Percentiles rank a stretch among this genome's conserved stretches.
Conservation (phyloP, 2,329 filamentous ascomycete genomes). For the Diaporthe sp. region DNA sequence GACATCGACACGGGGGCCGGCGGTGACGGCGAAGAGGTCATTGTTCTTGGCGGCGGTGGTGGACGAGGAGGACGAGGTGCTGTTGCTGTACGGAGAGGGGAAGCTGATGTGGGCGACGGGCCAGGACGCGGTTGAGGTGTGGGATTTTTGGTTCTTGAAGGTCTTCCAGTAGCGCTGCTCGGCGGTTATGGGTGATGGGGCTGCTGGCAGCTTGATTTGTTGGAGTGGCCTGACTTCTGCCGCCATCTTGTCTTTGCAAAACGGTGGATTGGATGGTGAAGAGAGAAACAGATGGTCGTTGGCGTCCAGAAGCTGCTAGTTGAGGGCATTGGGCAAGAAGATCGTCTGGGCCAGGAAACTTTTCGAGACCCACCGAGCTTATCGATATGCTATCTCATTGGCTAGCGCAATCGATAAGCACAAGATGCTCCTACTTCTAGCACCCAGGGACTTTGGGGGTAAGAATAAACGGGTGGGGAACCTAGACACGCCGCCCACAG, state of each 20-base stretch:
- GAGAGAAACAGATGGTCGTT: not conserved
- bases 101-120: constrained; percentile 92
- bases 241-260: constrained; percentile 73
- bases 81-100: constrained; percentile 62
- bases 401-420: not conserved
- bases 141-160: constrained; percentile 91
- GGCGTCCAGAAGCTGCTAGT: not conserved
- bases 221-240: constrained; percentile 86
- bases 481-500: not conserved
- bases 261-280: constrained; percentile 43
- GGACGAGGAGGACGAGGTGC: constrained; percentile 53
- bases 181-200: constrained; percentile 85
- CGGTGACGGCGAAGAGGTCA: constrained; percentile 93
- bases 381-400: constrained; percentile 8
- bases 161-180: constrained; percentile 97
- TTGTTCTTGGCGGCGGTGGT: constrained; percentile 64
- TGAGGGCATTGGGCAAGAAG: not conserved
- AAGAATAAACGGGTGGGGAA: not conserved
- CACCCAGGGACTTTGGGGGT: not conserved
- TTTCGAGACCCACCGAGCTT: constrained; percentile 36
- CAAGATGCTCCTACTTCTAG: not conserved
- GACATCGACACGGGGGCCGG: constrained; percentile 91
- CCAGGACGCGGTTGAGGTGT: constrained; percentile 91
- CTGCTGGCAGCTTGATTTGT: constrained; percentile 85
- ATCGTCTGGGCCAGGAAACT: constrained; percentile 36